Base-by-base conservation (phyloP, 2,329 filamentous ascomycete genomes). In the Cytospora chrysosperma region DNA sequence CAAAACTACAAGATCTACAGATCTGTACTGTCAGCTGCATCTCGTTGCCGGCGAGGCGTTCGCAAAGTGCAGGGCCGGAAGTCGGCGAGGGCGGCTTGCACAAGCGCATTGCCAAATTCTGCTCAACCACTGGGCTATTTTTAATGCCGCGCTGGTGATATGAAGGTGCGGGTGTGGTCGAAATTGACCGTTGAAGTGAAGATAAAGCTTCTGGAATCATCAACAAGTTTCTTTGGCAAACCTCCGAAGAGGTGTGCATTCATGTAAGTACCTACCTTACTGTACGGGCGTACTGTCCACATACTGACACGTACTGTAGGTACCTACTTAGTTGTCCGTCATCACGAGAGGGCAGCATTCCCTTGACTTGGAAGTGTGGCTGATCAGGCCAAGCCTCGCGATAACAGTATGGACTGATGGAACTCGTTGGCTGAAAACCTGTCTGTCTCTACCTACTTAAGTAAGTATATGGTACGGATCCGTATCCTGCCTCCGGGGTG, bases 101-200 rank as follows among this genome's bases (percentile, higher is more conserved):
- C 51, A 61, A 40, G 50, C 37, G 30, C 26, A 27, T 5, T 43
- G 27, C 34, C 50, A 53, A 26, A 19, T 7, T 15, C 27, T 19
- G 30, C 7, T 21, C 37, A 40, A 24, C 34, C 27, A 51, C 34
- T 27, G 34, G 58, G 34, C 51, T 37, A 60, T 55, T 50, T 43
- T 49, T 19, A 13, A 47, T 61, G 58, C 58, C 58, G 37, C 50
- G 58, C 58, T 61, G 58, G 54, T 55, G n/a, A 21, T 61, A 21
- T 47, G 43, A 47, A 47, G 43, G 13, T 24, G n/a, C 21, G 19
- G 32, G 43, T 24, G 13, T 24, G 24, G 43, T 47, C 43, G 43
- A 47, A 4, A 47, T 13, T 24, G 40, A 47, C 43, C n/a, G n/a
- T 47, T 21, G n/a, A 47, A 24, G n/a, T 43, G n/a, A 24, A 13